These are phyloP conservation scores for Mycosphaerella sp. DNA, from an alignment of 2,329 filamentous ascomycete genomes.

Conservation along the genomic window DNA sequence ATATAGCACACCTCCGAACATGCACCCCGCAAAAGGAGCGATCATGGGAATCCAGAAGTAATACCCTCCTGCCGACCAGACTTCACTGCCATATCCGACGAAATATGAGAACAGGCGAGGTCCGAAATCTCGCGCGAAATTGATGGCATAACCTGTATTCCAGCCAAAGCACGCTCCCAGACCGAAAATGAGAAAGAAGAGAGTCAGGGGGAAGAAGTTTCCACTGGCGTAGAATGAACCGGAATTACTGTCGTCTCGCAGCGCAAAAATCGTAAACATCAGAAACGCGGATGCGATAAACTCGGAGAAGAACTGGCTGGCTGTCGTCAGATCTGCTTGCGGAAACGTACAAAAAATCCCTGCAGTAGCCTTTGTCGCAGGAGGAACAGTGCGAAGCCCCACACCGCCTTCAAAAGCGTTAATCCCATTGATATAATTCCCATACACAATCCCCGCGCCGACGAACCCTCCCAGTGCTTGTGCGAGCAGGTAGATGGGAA, in stretches of 20 bases:
- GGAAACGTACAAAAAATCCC: constrained; percentile 67
- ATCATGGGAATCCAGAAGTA: constrained; percentile 66
- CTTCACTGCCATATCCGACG: constrained; percentile 59
- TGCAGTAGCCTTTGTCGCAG: constrained; percentile 52
- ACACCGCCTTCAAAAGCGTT: constrained; percentile 52
- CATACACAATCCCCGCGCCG: constrained; percentile 44
- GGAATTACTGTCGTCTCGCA: constrained; percentile 49
- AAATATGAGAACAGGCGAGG: constrained; percentile 62
- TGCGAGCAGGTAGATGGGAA: constrained; percentile 61
- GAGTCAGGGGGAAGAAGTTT: constrained; percentile 50
- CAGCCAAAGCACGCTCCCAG: constrained; percentile 63
- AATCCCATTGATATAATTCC: constrained; percentile 54
- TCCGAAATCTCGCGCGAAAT: constrained; percentile 64
- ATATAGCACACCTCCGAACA: constrained; percentile 60
- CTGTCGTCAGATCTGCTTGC: constrained; percentile 55
- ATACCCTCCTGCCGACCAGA: constrained; percentile 58
- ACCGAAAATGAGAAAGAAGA: constrained; percentile 63
- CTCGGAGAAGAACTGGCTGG: constrained; percentile 65
- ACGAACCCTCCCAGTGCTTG: constrained; percentile 63
- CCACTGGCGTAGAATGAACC: constrained; percentile 31
- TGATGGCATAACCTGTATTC: constrained; percentile 63
- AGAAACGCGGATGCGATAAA: constrained; percentile 61
- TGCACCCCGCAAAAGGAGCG: constrained; percentile 56
- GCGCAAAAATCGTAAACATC: constrained; percentile 64
- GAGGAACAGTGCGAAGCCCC: constrained; percentile 57